Base-by-base conservation (phyloP, 805 yeast genomes). In the Kluyveromyces nonfermentans region DNA sequence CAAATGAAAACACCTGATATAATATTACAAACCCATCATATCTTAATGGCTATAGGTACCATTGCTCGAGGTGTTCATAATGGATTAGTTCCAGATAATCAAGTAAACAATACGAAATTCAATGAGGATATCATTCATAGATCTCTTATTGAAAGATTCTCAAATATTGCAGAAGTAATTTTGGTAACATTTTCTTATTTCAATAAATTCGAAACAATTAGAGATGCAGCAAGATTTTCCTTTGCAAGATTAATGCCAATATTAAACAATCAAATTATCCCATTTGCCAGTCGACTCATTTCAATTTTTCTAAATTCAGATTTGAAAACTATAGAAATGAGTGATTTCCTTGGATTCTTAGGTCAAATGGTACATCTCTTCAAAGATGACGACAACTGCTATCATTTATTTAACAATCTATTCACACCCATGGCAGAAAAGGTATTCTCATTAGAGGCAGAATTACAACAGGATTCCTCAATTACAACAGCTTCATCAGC, bases 301-400 rank as follows among this genome's bases (percentile, higher is more conserved):
- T 75, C 85, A 2, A 71, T 80, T 18, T 68, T 86, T 45, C 68
- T 85, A 56, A 70, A 71, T 22, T 70, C 75, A 19, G 77, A 75
- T 32, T 68, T 82, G 52, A 76, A 74, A 46, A 63, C 75, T 10
- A 66, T 70, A 42, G 96, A 89, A 60, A 67, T 90, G 59, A 73
- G 75, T 33, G 96, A 88, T 56, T 87, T 93, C 57, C 66, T 88
- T 44, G 75, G 90, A 33, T 90, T 93, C 60, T 66, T 93, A 48
- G 89, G 95, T 5, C 97, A 93, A 64, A 75, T 93, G 48, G 76
- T 84, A 42, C 97, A 90, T 60, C 75, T 72, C 50, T 87, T 82
- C 64, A 75, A 78, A 55, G 70, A 70, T 37, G 81, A 85, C 52
- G 78, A 75, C 35, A 73, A 71, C 36, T 77, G 88, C 43, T 87